Conservation (phyloP, 1,284 basidiomycete genomes). For the Ganoderma resinaceum region DNA sequence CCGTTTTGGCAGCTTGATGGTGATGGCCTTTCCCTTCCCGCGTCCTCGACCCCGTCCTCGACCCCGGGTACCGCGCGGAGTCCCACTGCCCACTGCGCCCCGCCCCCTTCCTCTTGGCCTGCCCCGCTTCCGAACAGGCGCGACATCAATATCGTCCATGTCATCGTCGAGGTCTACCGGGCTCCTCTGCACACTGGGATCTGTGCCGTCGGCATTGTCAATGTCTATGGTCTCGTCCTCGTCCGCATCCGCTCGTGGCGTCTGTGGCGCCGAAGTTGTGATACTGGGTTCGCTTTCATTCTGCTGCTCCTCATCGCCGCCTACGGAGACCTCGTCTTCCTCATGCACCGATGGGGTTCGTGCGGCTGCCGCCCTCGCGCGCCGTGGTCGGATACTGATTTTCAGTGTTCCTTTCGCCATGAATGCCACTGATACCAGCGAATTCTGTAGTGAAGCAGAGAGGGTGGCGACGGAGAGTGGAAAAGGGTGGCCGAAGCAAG, state of each 20-base stretch:
- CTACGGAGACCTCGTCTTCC: slow-evolving; percentile 23
- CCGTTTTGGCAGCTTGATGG: slow-evolving; percentile 43
- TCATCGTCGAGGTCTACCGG: slow-evolving; percentile 27
- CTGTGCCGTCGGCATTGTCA: slow-evolving; percentile 31
- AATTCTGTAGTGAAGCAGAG: neutral
- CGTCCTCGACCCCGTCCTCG: slow-evolving; percentile 54
- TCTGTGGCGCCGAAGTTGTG: slow-evolving; percentile 19
- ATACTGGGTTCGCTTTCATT: slow-evolving; percentile 21
- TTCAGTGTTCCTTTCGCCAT: slow-evolving; percentile 32
- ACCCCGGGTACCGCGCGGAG: slow-evolving; percentile 43
- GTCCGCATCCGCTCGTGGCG: slow-evolving; percentile 27
- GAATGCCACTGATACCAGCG: too few relatives aligned
- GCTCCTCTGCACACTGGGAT: slow-evolving; percentile 18
- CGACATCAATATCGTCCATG: slow-evolving; percentile 32
- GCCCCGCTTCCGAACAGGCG: slow-evolving; percentile 33
- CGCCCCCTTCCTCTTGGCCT: slow-evolving; percentile 40
- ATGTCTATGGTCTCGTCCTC: slow-evolving; percentile 28
- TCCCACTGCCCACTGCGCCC: slow-evolving; percentile 35
- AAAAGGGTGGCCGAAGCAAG: neutral
- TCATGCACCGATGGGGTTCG: slow-evolving; percentile 24
- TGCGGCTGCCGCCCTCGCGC: slow-evolving; percentile 21
- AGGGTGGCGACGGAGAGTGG: too few relatives aligned
- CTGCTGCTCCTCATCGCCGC: slow-evolving; percentile 23
- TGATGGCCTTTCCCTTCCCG: slow-evolving; percentile 42
- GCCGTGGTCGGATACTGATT: slow-evolving; percentile 42